Evolutionary conservation across 768 basidiomycete species (phyloP).

Genomic region (Tricholoma furcatifolium): DNA sequence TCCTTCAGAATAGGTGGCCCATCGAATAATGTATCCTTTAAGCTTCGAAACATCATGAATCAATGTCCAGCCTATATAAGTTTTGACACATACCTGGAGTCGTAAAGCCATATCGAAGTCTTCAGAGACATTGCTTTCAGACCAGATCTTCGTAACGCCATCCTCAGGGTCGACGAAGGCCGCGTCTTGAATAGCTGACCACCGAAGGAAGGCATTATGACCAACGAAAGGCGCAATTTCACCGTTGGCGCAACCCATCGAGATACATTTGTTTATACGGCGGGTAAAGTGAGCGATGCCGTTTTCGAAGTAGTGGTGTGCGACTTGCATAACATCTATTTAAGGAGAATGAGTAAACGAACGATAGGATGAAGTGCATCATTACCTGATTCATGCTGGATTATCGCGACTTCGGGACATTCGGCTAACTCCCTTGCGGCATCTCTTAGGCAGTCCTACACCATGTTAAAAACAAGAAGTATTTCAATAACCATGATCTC

Average conservation of each 20-base stretch:
- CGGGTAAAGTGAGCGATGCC: slow-evolving; percentile 87
- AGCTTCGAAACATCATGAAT: slow-evolving; percentile 26
- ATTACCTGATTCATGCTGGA: slow-evolving; percentile 84
- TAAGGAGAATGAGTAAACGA: neutral
- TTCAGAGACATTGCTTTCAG: slow-evolving; percentile 78
- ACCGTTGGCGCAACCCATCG: slow-evolving; percentile 78
- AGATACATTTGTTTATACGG: slow-evolving; percentile 81
- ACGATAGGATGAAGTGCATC: neutral
- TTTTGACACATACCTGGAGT: slow-evolving; percentile 38
- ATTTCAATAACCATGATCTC: slow-evolving; percentile 4
- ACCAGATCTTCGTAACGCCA: slow-evolving; percentile 74
- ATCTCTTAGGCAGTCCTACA: slow-evolving; percentile 84
- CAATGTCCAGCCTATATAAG: neutral
- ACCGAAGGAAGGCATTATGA: slow-evolving; percentile 87
- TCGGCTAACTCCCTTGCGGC: slow-evolving; percentile 83
- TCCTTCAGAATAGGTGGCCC: slow-evolving; percentile 84
- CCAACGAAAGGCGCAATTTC: slow-evolving; percentile 85
- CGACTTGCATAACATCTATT: slow-evolving; percentile 86
- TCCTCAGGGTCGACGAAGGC: slow-evolving; percentile 69
- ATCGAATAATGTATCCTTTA: slow-evolving; percentile 74
- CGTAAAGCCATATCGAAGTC: slow-evolving; percentile 82
- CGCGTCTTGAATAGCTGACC: slow-evolving; percentile 87
- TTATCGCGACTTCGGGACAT: slow-evolving; percentile 82
- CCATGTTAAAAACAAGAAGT: neutral
- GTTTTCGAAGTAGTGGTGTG: slow-evolving; percentile 88